These are phyloP conservation scores for Tolypocladium inflatum DNA, from an alignment of 2,329 filamentous ascomycete genomes.

Conservation along the genomic window DNA sequence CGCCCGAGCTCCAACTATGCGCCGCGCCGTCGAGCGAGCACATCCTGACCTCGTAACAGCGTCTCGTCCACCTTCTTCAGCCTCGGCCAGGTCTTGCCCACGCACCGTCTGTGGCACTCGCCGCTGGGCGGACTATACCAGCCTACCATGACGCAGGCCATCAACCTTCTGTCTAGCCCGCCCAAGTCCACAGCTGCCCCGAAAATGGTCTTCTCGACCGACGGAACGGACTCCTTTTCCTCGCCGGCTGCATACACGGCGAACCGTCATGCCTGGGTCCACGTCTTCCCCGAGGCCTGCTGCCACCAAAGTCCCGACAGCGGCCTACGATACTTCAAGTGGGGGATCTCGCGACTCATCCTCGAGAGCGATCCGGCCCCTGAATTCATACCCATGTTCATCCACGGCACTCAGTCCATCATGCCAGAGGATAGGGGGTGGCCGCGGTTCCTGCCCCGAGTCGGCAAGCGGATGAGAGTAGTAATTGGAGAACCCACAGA, in stretches of 20 bases:
- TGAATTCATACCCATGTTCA: conserved; percentile 86
- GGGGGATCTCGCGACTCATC: conserved; percentile 86
- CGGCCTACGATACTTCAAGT: conserved; percentile 94
- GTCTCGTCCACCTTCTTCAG: conserved; percentile 70
- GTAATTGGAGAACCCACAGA: conserved; percentile 75
- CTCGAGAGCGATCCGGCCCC: conserved; percentile 82
- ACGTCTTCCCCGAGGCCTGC: conserved; percentile 92
- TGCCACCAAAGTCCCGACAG: conserved; percentile 77
- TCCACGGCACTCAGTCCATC: conserved; percentile 78
- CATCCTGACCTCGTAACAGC: conserved; percentile 32
- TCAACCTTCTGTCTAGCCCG: conserved; percentile 64
- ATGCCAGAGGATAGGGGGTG: conserved; percentile 79
- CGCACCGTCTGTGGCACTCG: conserved; percentile 73
- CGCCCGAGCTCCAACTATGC: background rate
- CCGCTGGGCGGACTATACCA: conserved; percentile 79
- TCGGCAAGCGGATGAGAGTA: conserved; percentile 60
- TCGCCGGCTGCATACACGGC: conserved; percentile 62
- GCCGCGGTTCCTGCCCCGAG: conserved; percentile 71
- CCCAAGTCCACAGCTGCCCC: conserved; percentile 38
- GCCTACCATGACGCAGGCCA: conserved; percentile 75
- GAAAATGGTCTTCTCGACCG: conserved; percentile 51
- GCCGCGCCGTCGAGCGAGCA: background rate
- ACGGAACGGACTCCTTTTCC: conserved; percentile 53
- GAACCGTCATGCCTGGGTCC: conserved; percentile 75
- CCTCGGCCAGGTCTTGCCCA: conserved; percentile 82